Evolutionary conservation across 495 filamentous ascomycete genomes (phyloP), one percentile per base, ranked within the genome.

Genomic region (Aspergillus baeticus): DNA sequence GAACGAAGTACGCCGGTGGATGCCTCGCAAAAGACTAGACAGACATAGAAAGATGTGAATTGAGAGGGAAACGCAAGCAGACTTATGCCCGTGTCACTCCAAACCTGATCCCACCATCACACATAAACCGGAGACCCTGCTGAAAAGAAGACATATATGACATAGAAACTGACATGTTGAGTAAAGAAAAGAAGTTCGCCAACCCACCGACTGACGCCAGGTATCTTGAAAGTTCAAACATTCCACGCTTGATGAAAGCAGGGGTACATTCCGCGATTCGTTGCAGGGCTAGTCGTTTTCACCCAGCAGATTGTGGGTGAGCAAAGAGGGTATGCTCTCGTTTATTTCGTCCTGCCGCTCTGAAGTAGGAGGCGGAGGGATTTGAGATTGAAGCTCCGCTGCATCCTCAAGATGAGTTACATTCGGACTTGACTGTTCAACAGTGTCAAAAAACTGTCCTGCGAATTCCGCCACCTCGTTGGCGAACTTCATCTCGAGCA

Each of bases 381-480:
- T 17, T 6, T 29, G 36, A 22, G 51, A 41, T 15, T 35, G 42
- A 33, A 44, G 21, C 36, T 48, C 43, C 7, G 39, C 41, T 17
- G 22, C 15, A 21, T 14, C 35, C 7, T 10, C 17, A 38, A 52
- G 31, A n/a, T 52, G 48, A 22, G 29, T n/a, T n/a, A 44, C 41
- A 14, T 54, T 22, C n/a, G 31, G 18, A 17, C 8, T 49, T 8
- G 35, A 50, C 10, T 45, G 37, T 43, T 72, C 69, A 14, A 76
- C 51, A 20, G 52, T 42, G 44, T 62, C 67, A 41, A 79, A 72
- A 62, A 79, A 80, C 43, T 78, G 69, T 11, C 76, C 73, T 0
- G 71, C 76, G 58, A 62, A 73, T 51, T 77, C 77, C 11, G 74
- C 76, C 36, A 75, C 61, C 55, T 77, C 71, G 57, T 78, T 74